phyloP scores from a whole-genome alignment of 306 rosid species.

The Prunus dulcis region DNA sequence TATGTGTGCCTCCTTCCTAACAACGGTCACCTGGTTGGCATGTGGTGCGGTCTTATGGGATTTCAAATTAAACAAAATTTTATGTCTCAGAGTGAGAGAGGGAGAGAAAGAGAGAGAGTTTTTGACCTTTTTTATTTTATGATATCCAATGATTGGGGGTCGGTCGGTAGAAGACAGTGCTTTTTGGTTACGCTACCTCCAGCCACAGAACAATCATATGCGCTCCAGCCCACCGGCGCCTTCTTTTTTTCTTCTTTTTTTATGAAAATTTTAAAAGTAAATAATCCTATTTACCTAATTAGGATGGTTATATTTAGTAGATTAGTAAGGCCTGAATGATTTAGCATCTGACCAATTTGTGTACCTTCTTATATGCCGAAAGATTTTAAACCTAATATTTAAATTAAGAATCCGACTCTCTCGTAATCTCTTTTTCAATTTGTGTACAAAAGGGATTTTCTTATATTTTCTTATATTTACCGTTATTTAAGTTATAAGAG shows the following conservation, averaged over 20 bases:
- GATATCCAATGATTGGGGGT: constrained; percentile 21
- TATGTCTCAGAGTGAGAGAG: not conserved
- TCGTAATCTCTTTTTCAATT: too few species aligned
- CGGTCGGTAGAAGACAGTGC: not conserved
- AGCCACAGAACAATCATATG: not conserved
- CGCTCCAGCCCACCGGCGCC: constrained; percentile 51
- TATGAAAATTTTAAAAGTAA: not conserved
- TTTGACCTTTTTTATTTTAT: not conserved
- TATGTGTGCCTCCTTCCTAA: constrained; percentile 18
- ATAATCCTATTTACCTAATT: not conserved
- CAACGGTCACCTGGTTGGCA: constrained; percentile 73
- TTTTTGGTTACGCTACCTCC: not conserved
- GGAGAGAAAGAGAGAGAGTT: not conserved
- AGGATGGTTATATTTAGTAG: not conserved
- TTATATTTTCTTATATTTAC: not conserved
- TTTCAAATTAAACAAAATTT: constrained; percentile 33
- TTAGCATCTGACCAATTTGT: not conserved
- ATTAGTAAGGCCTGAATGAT: not conserved
- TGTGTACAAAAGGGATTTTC: not conserved
- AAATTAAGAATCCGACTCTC: not conserved
- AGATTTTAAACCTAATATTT: not conserved
- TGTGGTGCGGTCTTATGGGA: constrained; percentile 34
- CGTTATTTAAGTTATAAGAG: not conserved
- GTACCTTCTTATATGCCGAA: not conserved
- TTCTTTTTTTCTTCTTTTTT: not conserved